Percentiles rank a stretch among this genome's conserved stretches.
These are phyloP conservation scores for Neospermospora avenae DNA, from an alignment of 2,329 filamentous ascomycete species.

Conservation along the genomic window DNA sequence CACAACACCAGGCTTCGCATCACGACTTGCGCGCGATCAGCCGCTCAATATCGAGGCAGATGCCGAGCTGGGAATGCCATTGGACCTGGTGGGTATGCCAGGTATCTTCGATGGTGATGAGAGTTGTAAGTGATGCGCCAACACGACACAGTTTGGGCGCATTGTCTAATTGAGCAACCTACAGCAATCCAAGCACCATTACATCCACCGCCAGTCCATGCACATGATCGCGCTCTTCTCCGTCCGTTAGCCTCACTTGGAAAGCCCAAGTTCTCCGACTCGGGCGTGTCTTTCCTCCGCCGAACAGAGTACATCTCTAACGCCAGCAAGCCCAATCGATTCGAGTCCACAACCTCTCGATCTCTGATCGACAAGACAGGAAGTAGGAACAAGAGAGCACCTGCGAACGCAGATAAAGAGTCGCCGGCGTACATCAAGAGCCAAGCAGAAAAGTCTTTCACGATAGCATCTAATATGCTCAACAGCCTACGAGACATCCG, in stretches of 20 bases:
- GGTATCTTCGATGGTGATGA: conserved; percentile 95
- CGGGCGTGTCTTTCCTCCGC: conserved; percentile 87
- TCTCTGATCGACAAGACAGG: conserved; percentile 43
- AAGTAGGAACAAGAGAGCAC: conserved; percentile 41
- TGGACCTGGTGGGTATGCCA: conserved; percentile 92
- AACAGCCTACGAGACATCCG: conserved; percentile 52
- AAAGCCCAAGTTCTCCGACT: conserved; percentile 73
- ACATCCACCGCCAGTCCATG: conserved; percentile 68
- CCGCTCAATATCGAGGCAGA: conserved; percentile 95
- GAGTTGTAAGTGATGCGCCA: conserved; percentile 61
- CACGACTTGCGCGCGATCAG: conserved; percentile 84
- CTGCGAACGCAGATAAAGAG: conserved; percentile 51
- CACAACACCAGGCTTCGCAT: conserved; percentile 85
- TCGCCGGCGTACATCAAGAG: conserved; percentile 64
- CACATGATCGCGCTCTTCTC: conserved; percentile 80
- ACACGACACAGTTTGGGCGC: conserved; percentile 2
- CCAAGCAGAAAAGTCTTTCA: conserved; percentile 63
- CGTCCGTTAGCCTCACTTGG: conserved; percentile 80
- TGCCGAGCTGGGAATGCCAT: conserved; percentile 95
- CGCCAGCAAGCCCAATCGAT: conserved; percentile 46
- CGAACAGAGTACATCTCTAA: conserved; percentile 92
- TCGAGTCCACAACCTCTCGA: conserved; percentile 52
- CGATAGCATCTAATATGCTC: conserved; percentile 50
- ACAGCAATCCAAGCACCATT: conserved; percentile 79
- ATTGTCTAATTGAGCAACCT: conserved; percentile 23